Evolutionary conservation across 441 rosid species (phyloP), one percentile per base, ranked within the genome.

Genomic region (Erodium texanum): DNA sequence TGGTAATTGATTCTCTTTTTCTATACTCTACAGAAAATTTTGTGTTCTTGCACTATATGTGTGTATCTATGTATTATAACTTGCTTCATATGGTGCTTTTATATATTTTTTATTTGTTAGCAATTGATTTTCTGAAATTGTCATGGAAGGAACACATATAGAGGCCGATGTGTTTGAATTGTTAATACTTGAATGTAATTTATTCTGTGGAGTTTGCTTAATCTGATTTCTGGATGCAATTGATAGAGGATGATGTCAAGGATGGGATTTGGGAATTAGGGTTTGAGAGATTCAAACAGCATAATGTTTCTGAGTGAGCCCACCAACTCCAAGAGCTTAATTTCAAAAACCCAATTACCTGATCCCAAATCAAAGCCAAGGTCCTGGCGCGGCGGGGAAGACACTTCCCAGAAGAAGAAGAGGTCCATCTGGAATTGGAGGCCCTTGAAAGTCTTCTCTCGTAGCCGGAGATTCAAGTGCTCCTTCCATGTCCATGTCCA

Each of bases 371-470:
- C 68, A 0, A 84, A 80, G 83, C 24, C 43, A 27, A 75, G 36
- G n/a, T n/a, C n/a, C n/a, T n/a, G n/a, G n/a, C n/a, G n/a, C n/a
- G n/a, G n/a, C 19, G 68, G 52, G 14, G 84, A 83, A 61, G 84
- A 84, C 18, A 75, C 78, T 14, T 77, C 83, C 6, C 84, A 79
- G 34, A 87, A 89, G 80, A 91, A 89, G 62, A 92, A 89, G 82
- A 89, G 82, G 75, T 84, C 96, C 5, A 72, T 89, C 67, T 89
- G 96, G 96, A 92, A 86, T 68, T 89, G 97, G 91, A 83, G 77
- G 86, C 89, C 96, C 0, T 78, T 90, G 71, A 93, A 88, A 72
- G 96, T 94, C 34, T 78, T 93, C 34, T 78, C 90, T 41, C 83
- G 84, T 67, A 87, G 80, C 71, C 84, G 88, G 12, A 81, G 92